Conservation (phyloP, 2,329 filamentous ascomycete genomes). For the Domatiomyces catenatus region DNA sequence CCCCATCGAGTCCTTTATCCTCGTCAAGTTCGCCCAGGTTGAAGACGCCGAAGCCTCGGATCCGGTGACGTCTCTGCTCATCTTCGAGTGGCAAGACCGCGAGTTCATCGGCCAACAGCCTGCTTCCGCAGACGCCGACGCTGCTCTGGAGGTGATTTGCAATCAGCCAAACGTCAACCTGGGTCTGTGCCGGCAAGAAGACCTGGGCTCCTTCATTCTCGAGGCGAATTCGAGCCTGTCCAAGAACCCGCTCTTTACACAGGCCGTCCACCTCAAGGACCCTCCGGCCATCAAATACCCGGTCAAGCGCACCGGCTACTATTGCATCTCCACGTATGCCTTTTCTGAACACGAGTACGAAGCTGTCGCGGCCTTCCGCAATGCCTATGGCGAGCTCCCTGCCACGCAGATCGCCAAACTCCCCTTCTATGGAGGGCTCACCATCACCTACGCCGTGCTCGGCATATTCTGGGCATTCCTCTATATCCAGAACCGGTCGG, state of each 20-base stretch:
- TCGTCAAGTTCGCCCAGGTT: constrained; percentile 57
- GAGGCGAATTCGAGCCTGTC: constrained; percentile 59
- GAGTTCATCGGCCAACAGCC: constrained; percentile 51
- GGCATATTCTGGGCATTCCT: constrained; percentile 82
- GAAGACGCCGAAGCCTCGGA: constrained; percentile 49
- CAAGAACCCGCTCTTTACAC: constrained; percentile 56
- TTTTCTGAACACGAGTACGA: constrained; percentile 56
- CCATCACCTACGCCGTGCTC: constrained; percentile 82
- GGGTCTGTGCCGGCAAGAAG: constrained; percentile 57
- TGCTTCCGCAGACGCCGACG: constrained; percentile 29
- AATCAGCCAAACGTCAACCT: constrained; percentile 52
- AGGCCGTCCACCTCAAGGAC: constrained; percentile 68
- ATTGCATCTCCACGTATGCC: constrained; percentile 69
- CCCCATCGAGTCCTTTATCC: constrained; percentile 73
- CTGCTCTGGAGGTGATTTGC: constrained; percentile 57
- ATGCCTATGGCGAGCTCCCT: constrained; percentile 89
- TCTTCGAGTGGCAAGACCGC: constrained; percentile 90
- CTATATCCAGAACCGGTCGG: constrained; percentile 83
- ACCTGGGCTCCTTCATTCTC: constrained; percentile 74
- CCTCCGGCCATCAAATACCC: constrained; percentile 60
- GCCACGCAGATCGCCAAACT: constrained; percentile 93
- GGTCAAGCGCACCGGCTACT: constrained; percentile 85
- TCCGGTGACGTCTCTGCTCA: constrained; percentile 64
- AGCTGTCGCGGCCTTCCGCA: constrained; percentile 78
- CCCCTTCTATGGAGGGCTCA: constrained; percentile 89